These are phyloP conservation scores for Chaetoscypha palmicola DNA, from an alignment of 2,329 filamentous ascomycete species.

Conservation along the genomic window DNA sequence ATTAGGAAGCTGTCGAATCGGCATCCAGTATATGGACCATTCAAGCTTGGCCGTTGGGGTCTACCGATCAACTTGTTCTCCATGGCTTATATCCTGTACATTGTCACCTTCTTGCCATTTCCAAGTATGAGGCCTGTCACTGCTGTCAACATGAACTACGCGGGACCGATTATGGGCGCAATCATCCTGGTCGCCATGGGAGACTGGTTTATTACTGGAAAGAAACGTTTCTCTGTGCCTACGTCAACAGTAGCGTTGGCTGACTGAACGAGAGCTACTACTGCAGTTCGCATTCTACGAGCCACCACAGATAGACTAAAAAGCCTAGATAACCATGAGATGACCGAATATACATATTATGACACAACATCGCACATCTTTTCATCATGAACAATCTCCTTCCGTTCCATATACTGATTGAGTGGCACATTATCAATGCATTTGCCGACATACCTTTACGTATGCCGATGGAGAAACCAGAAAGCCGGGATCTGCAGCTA, in stretches of 20 bases:
- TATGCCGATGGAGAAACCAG: too few species aligned
- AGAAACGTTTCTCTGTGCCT: constrained; percentile 1
- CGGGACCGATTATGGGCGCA: constrained; percentile 8
- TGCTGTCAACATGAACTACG: constrained; percentile 14
- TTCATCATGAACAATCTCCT: too few species aligned
- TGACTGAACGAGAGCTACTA: not conserved
- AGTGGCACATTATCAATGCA: too few species aligned
- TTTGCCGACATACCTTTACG: too few species aligned
- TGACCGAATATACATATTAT: too few species aligned
- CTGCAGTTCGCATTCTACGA: not conserved
- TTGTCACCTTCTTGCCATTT: constrained; percentile 11
- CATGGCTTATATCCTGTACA: constrained; percentile 12
- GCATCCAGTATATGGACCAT: constrained; percentile 9
- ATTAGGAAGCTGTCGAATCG: constrained; percentile 8
- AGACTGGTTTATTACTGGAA: constrained; percentile 5
- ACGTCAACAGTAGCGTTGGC: not conserved
- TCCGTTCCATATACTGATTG: too few species aligned
- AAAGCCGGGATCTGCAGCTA: not conserved
- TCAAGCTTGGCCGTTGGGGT: constrained; percentile 10
- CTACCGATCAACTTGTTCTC: constrained; percentile 8
- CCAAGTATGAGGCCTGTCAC: constrained; percentile 11
- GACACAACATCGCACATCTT: not conserved
- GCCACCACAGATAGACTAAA: too few species aligned
- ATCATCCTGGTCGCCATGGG: constrained; percentile 5
- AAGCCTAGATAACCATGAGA: too few species aligned